Evolutionary conservation across 805 yeast species (phyloP).

Genomic region (Metschnikowia lochheadii): DNA sequence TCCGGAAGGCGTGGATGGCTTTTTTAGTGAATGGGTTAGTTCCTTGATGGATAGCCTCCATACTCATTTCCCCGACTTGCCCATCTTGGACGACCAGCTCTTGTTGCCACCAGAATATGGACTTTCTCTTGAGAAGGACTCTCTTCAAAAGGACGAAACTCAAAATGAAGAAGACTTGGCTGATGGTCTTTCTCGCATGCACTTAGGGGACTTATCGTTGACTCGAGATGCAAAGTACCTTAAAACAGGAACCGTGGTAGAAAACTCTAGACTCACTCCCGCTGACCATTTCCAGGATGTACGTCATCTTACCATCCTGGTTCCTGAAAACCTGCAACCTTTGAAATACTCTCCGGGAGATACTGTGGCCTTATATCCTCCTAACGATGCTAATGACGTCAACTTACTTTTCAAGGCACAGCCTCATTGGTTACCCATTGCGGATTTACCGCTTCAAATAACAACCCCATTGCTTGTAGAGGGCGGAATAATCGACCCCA

Average conservation of each 20-base stretch:
- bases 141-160: slow-evolving; percentile 4
- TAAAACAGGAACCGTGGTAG: slow-evolving; percentile 42
- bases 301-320: slow-evolving; percentile 44
- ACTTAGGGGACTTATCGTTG: slow-evolving; percentile 1
- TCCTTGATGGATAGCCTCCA: slow-evolving; percentile 34
- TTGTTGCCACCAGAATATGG: slow-evolving; percentile 28
- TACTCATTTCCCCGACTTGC: slow-evolving; percentile 21
- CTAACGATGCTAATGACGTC: slow-evolving; percentile 62
- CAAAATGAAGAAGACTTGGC: not conserved
- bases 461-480: slow-evolving; percentile 40
- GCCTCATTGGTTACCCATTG: slow-evolving; percentile 62
- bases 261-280: slow-evolving; percentile 62
- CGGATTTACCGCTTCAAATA: slow-evolving; percentile 53
- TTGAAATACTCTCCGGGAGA: slow-evolving; percentile 70
- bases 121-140: slow-evolving; percentile 9
- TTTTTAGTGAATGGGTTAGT: slow-evolving; percentile 69
- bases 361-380: slow-evolving; percentile 70
- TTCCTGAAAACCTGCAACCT: slow-evolving; percentile 29
- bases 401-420: slow-evolving; percentile 62
- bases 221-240: slow-evolving; percentile 11
- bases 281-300: slow-evolving; percentile 87
- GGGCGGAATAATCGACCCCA: slow-evolving; percentile 56
- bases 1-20: slow-evolving; percentile 74
- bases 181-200: not conserved
- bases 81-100: slow-evolving; percentile 20